phyloP scores from a whole-genome alignment of 202 grass and related monocot species.

The Carex sylvatica region DNA sequence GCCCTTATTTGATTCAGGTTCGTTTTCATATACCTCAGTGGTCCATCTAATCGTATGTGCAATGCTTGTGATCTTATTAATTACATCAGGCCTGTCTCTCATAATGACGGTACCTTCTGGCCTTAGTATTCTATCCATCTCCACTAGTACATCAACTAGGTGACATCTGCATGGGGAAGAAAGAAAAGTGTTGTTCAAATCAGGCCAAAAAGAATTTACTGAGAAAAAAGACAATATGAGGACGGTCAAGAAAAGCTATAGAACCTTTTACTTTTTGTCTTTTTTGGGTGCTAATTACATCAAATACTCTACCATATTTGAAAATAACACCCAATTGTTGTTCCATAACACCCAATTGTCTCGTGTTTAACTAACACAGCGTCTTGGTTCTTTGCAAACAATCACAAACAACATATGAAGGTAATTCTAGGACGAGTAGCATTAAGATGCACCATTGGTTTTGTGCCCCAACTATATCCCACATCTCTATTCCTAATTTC shows the following conservation, averaged over 20 bases:
- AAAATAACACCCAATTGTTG: not conserved
- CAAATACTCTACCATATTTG: not conserved
- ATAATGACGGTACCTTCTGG: slow-evolving; percentile 86
- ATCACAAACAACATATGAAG: not conserved
- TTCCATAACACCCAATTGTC: not conserved
- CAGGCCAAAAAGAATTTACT: not conserved
- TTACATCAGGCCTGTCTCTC: slow-evolving; percentile 54
- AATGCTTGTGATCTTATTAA: slow-evolving; percentile 50
- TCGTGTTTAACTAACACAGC: not conserved
- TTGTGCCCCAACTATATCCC: no score
- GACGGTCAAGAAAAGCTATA: not conserved
- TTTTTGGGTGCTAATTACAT: not conserved
- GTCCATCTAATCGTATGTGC: slow-evolving; percentile 66
- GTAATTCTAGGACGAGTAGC: not conserved
- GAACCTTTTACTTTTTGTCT: not conserved
- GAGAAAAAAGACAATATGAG: not conserved
- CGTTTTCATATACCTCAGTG: slow-evolving; percentile 50
- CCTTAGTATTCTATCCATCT: slow-evolving; percentile 91
- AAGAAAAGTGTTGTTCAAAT: not conserved
- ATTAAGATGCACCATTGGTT: no score
- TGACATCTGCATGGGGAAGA: slow-evolving; percentile 56
- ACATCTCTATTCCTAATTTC: no score
- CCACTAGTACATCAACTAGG: slow-evolving; percentile 80
- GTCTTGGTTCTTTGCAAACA: not conserved
- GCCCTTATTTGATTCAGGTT: slow-evolving; percentile 47